Percentiles rank a stretch among this genome's conserved stretches.
Evolutionary conservation across 2,329 filamentous ascomycete genomes (phyloP).

Genomic region (Calonectria montana): DNA sequence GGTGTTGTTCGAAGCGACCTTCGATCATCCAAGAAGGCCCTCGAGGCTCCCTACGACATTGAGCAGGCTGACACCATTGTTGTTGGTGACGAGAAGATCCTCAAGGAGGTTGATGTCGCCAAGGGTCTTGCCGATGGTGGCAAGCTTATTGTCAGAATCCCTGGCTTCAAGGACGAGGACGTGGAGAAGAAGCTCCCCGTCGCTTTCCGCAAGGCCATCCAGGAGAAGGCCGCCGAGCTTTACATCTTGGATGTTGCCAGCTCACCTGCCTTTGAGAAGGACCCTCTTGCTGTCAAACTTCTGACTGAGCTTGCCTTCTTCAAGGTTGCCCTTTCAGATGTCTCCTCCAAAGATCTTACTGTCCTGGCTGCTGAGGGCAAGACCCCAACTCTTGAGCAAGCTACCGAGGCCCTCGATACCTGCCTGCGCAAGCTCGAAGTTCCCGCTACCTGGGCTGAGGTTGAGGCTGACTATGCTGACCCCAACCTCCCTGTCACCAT

Average conservation of each 20-base stretch:
- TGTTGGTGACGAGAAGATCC: slow-evolving; percentile 81
- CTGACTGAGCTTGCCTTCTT: slow-evolving; percentile 87
- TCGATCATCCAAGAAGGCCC: slow-evolving; percentile 81
- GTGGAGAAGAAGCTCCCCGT: slow-evolving; percentile 86
- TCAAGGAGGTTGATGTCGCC: slow-evolving; percentile 81
- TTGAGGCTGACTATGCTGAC: slow-evolving; percentile 64
- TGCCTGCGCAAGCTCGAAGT: slow-evolving; percentile 80
- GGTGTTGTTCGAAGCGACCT: slow-evolving; percentile 88
- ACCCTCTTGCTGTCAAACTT: slow-evolving; percentile 72
- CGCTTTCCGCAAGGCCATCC: slow-evolving; percentile 76
- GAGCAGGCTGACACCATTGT: slow-evolving; percentile 82
- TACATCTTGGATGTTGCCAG: slow-evolving; percentile 79
- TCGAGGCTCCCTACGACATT: slow-evolving; percentile 87
- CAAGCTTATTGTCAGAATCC: slow-evolving; percentile 79
- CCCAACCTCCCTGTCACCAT: slow-evolving; percentile 71
- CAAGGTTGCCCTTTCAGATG: slow-evolving; percentile 76
- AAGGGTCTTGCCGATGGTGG: slow-evolving; percentile 76
- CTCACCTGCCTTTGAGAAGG: slow-evolving; percentile 75
- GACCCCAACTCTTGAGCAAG: slow-evolving; percentile 61
- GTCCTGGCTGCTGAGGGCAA: slow-evolving; percentile 72
- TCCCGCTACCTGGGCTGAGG: slow-evolving; percentile 82
- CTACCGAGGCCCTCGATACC: slow-evolving; percentile 75
- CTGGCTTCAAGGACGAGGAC: slow-evolving; percentile 87
- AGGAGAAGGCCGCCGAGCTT: slow-evolving; percentile 76
- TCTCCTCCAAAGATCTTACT: slow-evolving; percentile 70